Evolutionary conservation across 75 land plant species (phyloP), one percentile per base, ranked within the genome.

Genomic region (Cryptomeria japonica): DNA sequence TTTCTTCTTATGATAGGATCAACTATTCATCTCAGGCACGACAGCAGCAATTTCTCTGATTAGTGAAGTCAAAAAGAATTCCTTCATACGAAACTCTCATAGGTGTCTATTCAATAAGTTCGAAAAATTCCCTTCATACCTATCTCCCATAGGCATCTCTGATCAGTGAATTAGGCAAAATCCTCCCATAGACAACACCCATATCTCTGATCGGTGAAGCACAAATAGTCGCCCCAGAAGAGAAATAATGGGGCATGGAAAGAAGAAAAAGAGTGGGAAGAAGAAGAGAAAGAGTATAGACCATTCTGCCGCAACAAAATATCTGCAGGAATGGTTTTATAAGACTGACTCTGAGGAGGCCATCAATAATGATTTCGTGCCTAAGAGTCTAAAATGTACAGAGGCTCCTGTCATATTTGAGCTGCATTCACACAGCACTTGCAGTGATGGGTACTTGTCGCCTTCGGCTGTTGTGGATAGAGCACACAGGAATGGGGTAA

Each of bases 381-480:
- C 85, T 25, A 84, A 84, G 39, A 84, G 73, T 72, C 10, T 84
- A 16, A 46, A n/a, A 49, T 84, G 36, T n/a, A 4, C 34, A 84
- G 86, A 84, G 86, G 86, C 85, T 70, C 53, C 88, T 39, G 49
- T 83, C 34, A 88, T 92, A 79, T 93, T 96, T 79, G 99, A 97
- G 84, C 86, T 97, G 64, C 99, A 97, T 89, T 93, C 94, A 13
- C 99, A 97, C 92, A 91, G 96, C 55, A 93, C 86, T 42, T 93
- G 92, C 92, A 96, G 99, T 88, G 99, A 97, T 92, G 99, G 99
- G 80, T 93, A 91, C 85, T 87, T 96, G 76, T 90, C 97, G 2
- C 99, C 99, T 86, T 49, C 94, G 15, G 93, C 91, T 41, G 89
- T 97, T n/a, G 98, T 97, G 51, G 95, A 92, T 88, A 93, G 95